Evolutionary conservation across 2,329 filamentous ascomycete genomes (phyloP).

Genomic region (Clonostachys byssicola): DNA sequence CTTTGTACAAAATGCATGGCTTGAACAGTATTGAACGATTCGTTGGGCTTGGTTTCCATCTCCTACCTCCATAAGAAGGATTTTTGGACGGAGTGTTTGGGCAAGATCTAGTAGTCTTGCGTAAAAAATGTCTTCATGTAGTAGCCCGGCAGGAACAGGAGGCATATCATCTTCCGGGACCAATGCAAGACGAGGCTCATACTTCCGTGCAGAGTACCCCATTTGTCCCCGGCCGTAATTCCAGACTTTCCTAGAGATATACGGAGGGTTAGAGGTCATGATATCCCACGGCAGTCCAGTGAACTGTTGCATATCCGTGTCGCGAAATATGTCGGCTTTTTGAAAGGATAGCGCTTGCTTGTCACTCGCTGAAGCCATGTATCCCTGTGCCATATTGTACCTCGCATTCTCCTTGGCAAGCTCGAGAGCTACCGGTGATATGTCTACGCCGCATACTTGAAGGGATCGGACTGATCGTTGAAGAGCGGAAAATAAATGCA

Average conservation of each 20-base stretch:
- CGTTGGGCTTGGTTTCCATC: slow-evolving; percentile 63
- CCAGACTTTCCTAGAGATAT: slow-evolving; percentile 62
- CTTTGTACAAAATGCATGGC: slow-evolving; percentile 14
- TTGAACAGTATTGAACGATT: slow-evolving; percentile 47
- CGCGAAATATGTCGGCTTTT: slow-evolving; percentile 43
- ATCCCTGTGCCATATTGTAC: slow-evolving; percentile 34
- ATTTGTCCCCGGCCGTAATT: slow-evolving; percentile 28
- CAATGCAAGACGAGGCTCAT: slow-evolving; percentile 77
- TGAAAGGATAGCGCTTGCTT: slow-evolving; percentile 34
- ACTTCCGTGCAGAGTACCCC: slow-evolving; percentile 74
- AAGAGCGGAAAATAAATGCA: slow-evolving; percentile 67
- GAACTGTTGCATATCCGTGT: slow-evolving; percentile 24
- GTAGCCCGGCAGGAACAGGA: slow-evolving; percentile 18
- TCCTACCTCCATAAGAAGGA: slow-evolving; percentile 68
- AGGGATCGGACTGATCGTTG: slow-evolving; percentile 32
- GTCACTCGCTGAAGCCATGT: slow-evolving; percentile 8
- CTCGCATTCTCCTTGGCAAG: slow-evolving; percentile 63
- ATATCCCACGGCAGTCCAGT: slow-evolving; percentile 46
- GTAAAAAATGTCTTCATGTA: slow-evolving; percentile 60
- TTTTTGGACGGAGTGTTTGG: slow-evolving; percentile 37
- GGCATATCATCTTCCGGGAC: slow-evolving; percentile 43
- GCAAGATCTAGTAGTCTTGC: slow-evolving; percentile 56
- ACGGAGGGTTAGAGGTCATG: slow-evolving; percentile 86
- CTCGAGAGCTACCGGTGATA: slow-evolving; percentile 59
- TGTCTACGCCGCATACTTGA: slow-evolving; percentile 66